Evolutionary conservation across 306 rosid genomes (phyloP), one percentile per base, ranked within the genome.

Genomic region (Hippophae tibetana): DNA sequence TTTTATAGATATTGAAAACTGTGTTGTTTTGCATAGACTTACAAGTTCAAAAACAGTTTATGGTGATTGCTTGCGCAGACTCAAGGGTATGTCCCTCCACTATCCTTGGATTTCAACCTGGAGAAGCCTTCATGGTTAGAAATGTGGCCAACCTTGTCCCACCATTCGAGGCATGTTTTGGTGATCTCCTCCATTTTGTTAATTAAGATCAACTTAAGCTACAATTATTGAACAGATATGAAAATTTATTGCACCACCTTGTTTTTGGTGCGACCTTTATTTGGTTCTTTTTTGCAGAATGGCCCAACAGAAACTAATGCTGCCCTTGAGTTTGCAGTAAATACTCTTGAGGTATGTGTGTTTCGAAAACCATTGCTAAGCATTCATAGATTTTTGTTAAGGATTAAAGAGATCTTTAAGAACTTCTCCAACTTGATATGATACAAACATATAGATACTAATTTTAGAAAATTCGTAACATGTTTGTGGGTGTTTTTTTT

Each of bases 61-160:
- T 92, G 96, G 96, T 85, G 66, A 88, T 92, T 73, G 87, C 82
- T 74, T 92, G 99, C 78, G 96, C 86, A 79, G 96, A 88, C 73
- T 92, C 96, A 47, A 83, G 96, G 66, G 96, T 92, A 27, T 92
- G 99, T 66, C 99, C 95, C 58, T 88, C 99, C 49, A 88, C 83
- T 76, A 67, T 88, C 54, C 84, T 87, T 42, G 93, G 96, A 69
- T 81, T 92, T 72, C 84, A 83, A 81, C 98, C 98, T 3, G 96
- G 98, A 7, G 96, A 92, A 43, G 98, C 76, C n/a, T 92, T 92
- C 60, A 83, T 75, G 78, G 79, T 84, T 56, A 82, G 98, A 23
- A 92, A 92, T 58, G 77, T 92, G 42, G 98, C 95, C 9, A 92
- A 92, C 72, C 87, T 92, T 71, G 89, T 92, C 47, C 96, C 98